Evolutionary conservation across 108 stramenopile species (phyloP).

Genomic region (Skeletonema potamos): DNA sequence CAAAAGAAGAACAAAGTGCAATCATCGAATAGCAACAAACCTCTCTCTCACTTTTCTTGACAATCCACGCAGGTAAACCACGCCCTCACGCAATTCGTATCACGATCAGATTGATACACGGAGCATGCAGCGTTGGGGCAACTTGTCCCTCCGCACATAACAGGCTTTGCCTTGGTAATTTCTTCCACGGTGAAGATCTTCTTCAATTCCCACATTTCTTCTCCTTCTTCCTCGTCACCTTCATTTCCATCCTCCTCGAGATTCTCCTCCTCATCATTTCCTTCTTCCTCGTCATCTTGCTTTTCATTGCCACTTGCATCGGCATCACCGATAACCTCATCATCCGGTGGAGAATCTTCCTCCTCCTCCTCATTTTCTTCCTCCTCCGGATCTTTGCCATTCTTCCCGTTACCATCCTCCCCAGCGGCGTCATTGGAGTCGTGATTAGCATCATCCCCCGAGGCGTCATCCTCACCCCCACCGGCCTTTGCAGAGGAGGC

Average conservation of each 20-base stretch:
- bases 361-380: neutral
- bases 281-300: constrained; percentile 22
- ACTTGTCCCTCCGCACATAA: constrained; percentile 31
- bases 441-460: neutral
- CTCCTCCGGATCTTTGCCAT: neutral
- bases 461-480: neutral
- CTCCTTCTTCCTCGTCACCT: constrained; percentile 27
- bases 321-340: neutral
- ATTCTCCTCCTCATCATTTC: constrained; percentile 30
- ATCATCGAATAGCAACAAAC: neutral
- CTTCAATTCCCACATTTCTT: constrained; percentile 44
- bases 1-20: neutral
- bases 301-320: constrained; percentile 5
- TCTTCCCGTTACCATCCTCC: neutral
- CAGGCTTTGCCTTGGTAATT: constrained; percentile 19
- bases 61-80: constrained; percentile 28
- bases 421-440: neutral
- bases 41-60: constrained; percentile 13
- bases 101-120: constrained; percentile 25
- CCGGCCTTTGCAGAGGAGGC: neutral
- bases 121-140: constrained; percentile 48
- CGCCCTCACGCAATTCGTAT: constrained; percentile 12
- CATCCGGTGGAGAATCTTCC: neutral
- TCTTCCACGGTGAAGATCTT: constrained; percentile 45
- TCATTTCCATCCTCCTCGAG: neutral